Evolutionary conservation across 2,329 filamentous ascomycete species (phyloP).

Genomic region (Triangularia verruculosa): DNA sequence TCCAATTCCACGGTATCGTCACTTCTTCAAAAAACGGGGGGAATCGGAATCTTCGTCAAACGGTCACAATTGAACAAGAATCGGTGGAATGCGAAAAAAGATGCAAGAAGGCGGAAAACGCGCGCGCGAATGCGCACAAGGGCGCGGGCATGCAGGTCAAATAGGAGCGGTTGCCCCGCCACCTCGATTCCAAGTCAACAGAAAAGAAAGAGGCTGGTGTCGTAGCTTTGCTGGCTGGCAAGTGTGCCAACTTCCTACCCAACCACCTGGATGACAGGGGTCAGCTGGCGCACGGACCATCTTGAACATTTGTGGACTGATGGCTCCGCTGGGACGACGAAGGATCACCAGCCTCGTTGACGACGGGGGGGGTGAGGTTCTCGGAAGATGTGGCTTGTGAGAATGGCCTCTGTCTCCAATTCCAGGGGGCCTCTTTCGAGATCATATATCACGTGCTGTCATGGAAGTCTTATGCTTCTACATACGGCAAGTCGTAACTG

Average conservation of each 20-base stretch:
- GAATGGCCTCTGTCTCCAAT: too few species aligned
- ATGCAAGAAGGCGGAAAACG: constrained; percentile 5
- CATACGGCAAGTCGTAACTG: neutral
- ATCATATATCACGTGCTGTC: neutral
- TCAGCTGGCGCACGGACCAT: neutral
- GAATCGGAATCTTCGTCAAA: neutral
- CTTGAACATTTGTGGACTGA: neutral
- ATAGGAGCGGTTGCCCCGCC: constrained; percentile 33
- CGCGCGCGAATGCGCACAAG: neutral
- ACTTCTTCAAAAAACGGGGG: neutral
- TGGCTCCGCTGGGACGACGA: neutral
- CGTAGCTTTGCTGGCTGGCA: constrained; percentile 1
- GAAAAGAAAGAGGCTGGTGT: constrained; percentile 29
- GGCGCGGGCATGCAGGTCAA: constrained; percentile 21
- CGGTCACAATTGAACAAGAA: neutral
- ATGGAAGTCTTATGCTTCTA: neutral
- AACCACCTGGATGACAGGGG: neutral
- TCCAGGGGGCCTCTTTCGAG: too few species aligned
- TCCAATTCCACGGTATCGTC: neutral
- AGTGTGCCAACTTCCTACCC: neutral
- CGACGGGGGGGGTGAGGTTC: neutral
- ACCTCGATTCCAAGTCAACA: constrained; percentile 31
- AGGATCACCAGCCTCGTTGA: neutral
- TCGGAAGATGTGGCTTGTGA: neutral
- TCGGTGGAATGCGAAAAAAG: constrained; percentile 9